Evolutionary conservation across 306 rosid genomes (phyloP).

Genomic region (Canavalia ensiformis): DNA sequence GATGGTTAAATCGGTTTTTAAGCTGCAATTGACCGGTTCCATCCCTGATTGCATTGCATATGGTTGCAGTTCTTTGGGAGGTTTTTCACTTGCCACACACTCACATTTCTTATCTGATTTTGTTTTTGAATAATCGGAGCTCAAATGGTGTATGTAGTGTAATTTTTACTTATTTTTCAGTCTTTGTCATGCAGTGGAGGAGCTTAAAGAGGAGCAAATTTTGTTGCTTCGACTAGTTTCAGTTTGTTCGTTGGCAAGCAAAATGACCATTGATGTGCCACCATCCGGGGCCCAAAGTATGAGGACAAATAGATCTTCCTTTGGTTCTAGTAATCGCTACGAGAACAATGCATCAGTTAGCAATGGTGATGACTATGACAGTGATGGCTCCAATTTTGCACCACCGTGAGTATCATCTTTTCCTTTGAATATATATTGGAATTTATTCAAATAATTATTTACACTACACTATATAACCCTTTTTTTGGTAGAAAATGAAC

Average conservation of each 20-base stretch:
- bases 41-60: background rate
- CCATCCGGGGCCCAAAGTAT: slow-evolving; percentile 68
- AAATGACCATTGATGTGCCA: slow-evolving; percentile 76
- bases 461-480: slow-evolving; percentile 1
- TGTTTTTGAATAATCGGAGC: slow-evolving; percentile 8
- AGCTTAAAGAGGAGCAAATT: slow-evolving; percentile 27
- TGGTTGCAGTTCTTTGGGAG: background rate
- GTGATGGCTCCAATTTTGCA: slow-evolving; percentile 77
- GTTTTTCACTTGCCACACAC: background rate
- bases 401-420: slow-evolving; percentile 71
- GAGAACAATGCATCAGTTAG: slow-evolving; percentile 58
- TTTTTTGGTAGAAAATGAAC: slow-evolving; percentile 7
- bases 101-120: slow-evolving; percentile 26
- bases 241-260: slow-evolving; percentile 33
- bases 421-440: slow-evolving; percentile 15
- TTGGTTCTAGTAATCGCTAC: slow-evolving; percentile 70
- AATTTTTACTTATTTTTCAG: slow-evolving; percentile 1
- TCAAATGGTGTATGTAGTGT: slow-evolving; percentile 4
- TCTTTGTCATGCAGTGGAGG: slow-evolving; percentile 39
- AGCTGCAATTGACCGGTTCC: slow-evolving; percentile 18
- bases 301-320: slow-evolving; percentile 70
- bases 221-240: slow-evolving; percentile 47
- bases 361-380: slow-evolving; percentile 77
- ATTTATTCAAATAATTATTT: background rate
- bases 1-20: slow-evolving; percentile 18